Percentiles rank a stretch among this genome's conserved stretches.
These are phyloP conservation scores for Nephelium lappaceum DNA, from an alignment of 345 rosid genomes.

Conservation along the genomic window DNA sequence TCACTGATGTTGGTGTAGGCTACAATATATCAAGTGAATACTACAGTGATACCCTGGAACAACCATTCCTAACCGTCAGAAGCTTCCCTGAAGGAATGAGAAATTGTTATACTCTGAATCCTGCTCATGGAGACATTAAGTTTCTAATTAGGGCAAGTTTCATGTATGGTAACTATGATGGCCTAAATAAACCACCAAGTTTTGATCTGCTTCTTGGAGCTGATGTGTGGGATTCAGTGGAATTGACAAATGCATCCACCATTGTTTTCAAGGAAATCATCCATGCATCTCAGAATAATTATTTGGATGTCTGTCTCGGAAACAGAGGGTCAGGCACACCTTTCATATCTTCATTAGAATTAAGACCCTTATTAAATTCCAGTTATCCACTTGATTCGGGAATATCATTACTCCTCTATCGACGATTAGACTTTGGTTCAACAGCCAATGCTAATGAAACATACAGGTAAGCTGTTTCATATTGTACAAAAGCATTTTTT, in stretches of 20 bases:
- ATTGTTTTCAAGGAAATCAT: background rate
- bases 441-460: too few relatives aligned
- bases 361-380: constrained; percentile 6
- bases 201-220: constrained; percentile 26
- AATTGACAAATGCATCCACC: background rate
- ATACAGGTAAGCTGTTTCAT: too few relatives aligned
- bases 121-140: background rate
- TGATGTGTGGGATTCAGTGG: constrained; percentile 12
- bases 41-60: background rate
- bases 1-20: background rate
- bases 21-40: background rate
- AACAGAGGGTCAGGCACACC: background rate
- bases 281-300: background rate
- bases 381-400: constrained; percentile 8
- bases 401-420: background rate
- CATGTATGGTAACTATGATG: constrained; percentile 31
- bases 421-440: too few relatives aligned
- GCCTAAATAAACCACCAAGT: background rate
- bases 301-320: background rate
- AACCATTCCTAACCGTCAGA: background rate
- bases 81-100: constrained; percentile 31
- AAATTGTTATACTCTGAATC: constrained; percentile 26
- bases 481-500: background rate
- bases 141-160: constrained; percentile 26
- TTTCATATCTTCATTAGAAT: constrained; percentile 8